Base-by-base conservation (phyloP, 495 filamentous ascomycete genomes). In the Tricharina praecox region DNA sequence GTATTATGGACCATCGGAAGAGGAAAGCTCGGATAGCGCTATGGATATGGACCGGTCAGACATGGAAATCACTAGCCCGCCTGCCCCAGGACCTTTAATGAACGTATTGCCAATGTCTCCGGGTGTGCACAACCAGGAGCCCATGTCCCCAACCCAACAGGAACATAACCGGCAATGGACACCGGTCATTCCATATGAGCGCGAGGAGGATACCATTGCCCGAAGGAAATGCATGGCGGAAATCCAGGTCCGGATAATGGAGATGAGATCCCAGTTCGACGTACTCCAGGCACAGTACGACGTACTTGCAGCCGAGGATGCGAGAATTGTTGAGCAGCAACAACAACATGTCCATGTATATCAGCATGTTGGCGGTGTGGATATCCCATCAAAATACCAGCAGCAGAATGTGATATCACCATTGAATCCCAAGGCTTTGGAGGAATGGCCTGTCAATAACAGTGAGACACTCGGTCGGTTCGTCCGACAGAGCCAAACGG, bases 11-110 rank as follows among this genome's bases (percentile, higher is more conserved):
- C 40, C 40, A 26, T 24, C 26, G 11, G 40, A 43, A 43, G 40
- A 43, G 18, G 40, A 43, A 13, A 25, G 21, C 24, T 43, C 35
- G 34, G 33, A 23, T 19, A 48, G 26, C 15, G 42, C 18, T 15
- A 41, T 23, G 38, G 38, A 45, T 45, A 26, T 45, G 41, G 41
- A 45, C 23, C 23, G 18, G 9, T 30, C 41, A 26, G 41, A 45
- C 23, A 1, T 30, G 13, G 20, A 30, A n/a, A 5, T 11, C 23
- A 24, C 41, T 11, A 45, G 41, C 16, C 34, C 34, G 5, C 7
- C 8, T 9, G 16, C 34, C 34, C 34, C 4, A 18, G 34, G 34
- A 11, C 4, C 8, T 18, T 4, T 5, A 18, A 15, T n/a, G n/a
- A n/a, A 15, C 8, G 18, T 37, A 15, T 15, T 15, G 34, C 34